Percentiles rank a stretch among this genome's conserved stretches.
These are phyloP conservation scores for Populus hybrid DNA, from an alignment of 441 rosid genomes.

Conservation along the genomic window DNA sequence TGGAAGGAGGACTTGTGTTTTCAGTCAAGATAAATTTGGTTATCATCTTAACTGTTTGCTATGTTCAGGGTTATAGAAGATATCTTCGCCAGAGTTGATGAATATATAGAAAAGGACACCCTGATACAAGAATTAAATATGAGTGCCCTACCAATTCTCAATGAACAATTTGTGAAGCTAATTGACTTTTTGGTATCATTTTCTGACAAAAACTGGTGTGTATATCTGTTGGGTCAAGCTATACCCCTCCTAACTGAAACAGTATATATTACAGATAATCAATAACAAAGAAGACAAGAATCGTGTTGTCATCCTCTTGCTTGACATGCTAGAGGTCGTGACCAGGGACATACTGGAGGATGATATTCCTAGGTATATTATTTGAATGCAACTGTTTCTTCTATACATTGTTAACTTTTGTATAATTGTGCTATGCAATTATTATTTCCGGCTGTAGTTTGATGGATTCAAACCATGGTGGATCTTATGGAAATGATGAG, in stretches of 20 bases:
- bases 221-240: conserved; percentile 1
- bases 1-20: neutral
- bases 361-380: conserved; percentile 53
- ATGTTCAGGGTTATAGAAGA: conserved; percentile 64
- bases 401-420: neutral
- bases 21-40: neutral
- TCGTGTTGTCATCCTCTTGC: conserved; percentile 91
- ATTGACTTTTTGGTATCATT: conserved; percentile 74
- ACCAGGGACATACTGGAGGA: conserved; percentile 90
- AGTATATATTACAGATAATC: conserved; percentile 46
- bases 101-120: conserved; percentile 38
- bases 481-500: conserved; percentile 49
- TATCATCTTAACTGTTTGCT: neutral
- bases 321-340: conserved; percentile 98
- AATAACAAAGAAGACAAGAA: conserved; percentile 81
- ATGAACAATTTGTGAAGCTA: conserved; percentile 82
- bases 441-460: conserved; percentile 35
- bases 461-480: conserved; percentile 77
- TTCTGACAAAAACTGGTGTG: conserved; percentile 4
- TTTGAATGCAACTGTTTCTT: conserved; percentile 20
- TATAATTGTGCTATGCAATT: neutral
- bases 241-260: conserved; percentile 9
- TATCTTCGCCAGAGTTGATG: conserved; percentile 69
- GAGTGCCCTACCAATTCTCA: conserved; percentile 92
- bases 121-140: conserved; percentile 65